phyloP scores from a whole-genome alignment of 345 rosid genomes.

The Aurinia saxatilis region DNA sequence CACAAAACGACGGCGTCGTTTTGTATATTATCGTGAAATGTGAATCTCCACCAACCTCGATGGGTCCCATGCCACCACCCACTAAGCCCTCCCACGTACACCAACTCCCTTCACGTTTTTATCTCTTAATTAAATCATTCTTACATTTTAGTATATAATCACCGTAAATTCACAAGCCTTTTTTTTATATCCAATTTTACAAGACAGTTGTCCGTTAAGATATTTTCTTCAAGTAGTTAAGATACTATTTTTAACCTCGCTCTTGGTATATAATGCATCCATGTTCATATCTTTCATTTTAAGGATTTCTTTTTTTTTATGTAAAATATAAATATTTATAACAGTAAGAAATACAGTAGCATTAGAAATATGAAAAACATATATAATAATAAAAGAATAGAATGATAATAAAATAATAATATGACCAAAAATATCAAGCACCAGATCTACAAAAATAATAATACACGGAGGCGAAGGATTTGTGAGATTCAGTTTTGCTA shows the following conservation, averaged over 20 bases:
- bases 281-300: too few species aligned
- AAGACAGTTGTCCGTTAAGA: background rate
- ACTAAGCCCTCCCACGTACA: constrained; percentile 18
- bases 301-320: too few species aligned
- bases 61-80: constrained; percentile 29
- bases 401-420: background rate
- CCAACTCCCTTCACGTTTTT: constrained; percentile 31
- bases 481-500: constrained; percentile 1
- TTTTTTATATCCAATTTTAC: too few species aligned
- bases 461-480: constrained; percentile 3
- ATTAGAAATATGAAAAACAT: too few species aligned
- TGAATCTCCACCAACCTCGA: constrained; percentile 29
- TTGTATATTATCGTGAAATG: background rate
- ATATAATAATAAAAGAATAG: too few species aligned
- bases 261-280: too few species aligned
- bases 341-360: too few species aligned
- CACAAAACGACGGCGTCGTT: background rate
- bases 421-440: constrained; percentile 22
- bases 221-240: background rate
- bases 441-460: constrained; percentile 19
- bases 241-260: background rate
- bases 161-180: background rate
- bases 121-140: constrained; percentile 1
- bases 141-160: too few species aligned
- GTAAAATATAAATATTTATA: too few species aligned